A percentile compares a stretch with the other conserved stretches of the same genome.
These are phyloP conservation scores for Penicillium expansum DNA, from an alignment of 2,329 filamentous ascomycete genomes.

Conservation along the genomic window DNA sequence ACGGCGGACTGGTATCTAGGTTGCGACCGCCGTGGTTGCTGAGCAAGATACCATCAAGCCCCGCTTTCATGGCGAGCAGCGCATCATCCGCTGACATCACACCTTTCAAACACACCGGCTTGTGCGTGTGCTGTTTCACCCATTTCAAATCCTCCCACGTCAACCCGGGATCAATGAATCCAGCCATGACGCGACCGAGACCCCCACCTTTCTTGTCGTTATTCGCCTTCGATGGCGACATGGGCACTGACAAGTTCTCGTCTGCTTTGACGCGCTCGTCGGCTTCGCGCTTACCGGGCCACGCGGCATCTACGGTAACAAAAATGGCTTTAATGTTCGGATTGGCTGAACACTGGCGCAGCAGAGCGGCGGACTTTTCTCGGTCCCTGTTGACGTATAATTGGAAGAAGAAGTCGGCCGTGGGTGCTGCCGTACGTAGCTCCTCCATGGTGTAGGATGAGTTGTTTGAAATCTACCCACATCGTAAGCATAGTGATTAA, in stretches of 20 bases:
- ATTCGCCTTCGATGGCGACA: conserved; percentile 45
- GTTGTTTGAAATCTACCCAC: conserved; percentile 54
- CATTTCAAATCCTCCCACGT: conserved; percentile 55
- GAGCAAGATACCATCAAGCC: conserved; percentile 55
- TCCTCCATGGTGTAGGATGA: conserved; percentile 59
- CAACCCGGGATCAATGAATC: conserved; percentile 53
- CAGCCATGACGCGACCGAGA: conserved; percentile 52
- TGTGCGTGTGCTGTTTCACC: conserved; percentile 48
- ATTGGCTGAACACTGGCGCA: conserved; percentile 43
- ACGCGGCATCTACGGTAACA: conserved; percentile 57
- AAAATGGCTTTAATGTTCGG: conserved; percentile 48
- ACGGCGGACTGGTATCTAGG: conserved; percentile 51
- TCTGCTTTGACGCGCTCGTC: conserved; percentile 55
- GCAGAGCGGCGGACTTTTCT: conserved; percentile 48
- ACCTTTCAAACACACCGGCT: conserved; percentile 58
- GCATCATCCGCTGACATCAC: conserved; percentile 58
- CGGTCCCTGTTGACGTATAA: conserved; percentile 56
- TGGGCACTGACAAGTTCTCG: conserved; percentile 42
- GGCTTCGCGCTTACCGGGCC: conserved; percentile 55
- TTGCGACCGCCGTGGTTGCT: conserved; percentile 60
- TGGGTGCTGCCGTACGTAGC: conserved; percentile 47
- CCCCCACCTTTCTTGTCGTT: conserved; percentile 56
- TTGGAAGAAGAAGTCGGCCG: conserved; percentile 53
- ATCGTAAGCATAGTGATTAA: not conserved
- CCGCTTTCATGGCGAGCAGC: conserved; percentile 48